These are phyloP conservation scores for Aurifilum marmelostoma DNA, from an alignment of 2,329 filamentous ascomycete genomes.

Conservation along the genomic window DNA sequence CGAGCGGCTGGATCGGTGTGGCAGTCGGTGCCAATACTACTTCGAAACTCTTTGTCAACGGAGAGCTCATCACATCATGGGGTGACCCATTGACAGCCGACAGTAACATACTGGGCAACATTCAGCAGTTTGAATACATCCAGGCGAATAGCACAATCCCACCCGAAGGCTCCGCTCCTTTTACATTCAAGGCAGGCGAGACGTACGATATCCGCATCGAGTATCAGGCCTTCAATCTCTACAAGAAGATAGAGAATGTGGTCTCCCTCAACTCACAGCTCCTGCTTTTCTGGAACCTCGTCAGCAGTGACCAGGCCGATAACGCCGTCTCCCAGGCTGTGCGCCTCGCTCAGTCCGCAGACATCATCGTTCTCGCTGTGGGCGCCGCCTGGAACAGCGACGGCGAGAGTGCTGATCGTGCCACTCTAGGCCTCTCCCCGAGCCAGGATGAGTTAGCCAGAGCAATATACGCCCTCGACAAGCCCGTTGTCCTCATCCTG, in stretches of 20 bases:
- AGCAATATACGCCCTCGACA: conserved; percentile 43
- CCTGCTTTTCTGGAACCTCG: conserved; percentile 50
- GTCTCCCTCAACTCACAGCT: conserved; percentile 47
- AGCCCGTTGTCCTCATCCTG: conserved; percentile 46
- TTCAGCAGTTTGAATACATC: conserved; percentile 43
- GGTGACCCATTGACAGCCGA: conserved; percentile 34
- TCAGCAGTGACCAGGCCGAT: conserved; percentile 37
- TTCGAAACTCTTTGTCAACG: conserved; percentile 43
- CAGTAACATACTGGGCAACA: conserved; percentile 45
- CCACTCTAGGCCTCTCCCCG: conserved; percentile 41
- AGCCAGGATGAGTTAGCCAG: conserved; percentile 43
- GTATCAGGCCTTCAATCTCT: conserved; percentile 47
- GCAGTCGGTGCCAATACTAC: conserved; percentile 46
- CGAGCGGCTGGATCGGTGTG: conserved; percentile 48
- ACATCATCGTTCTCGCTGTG: conserved; percentile 44
- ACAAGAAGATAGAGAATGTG: conserved; percentile 44
- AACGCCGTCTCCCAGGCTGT: conserved; percentile 40
- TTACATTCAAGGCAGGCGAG: conserved; percentile 42
- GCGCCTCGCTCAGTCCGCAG: conserved; percentile 40
- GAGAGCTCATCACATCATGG: conserved; percentile 34
- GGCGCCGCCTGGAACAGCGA: conserved; percentile 51
- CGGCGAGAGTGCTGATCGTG: conserved; percentile 47
- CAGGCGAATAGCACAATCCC: conserved; percentile 41
- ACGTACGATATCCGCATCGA: conserved; percentile 44
- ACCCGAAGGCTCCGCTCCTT: conserved; percentile 42